A percentile compares a stretch with the other conserved stretches of the same genome.
phyloP scores from a whole-genome alignment of 1,284 basidiomycete species.

The Cutaneotrichosporon cavernicola region DNA sequence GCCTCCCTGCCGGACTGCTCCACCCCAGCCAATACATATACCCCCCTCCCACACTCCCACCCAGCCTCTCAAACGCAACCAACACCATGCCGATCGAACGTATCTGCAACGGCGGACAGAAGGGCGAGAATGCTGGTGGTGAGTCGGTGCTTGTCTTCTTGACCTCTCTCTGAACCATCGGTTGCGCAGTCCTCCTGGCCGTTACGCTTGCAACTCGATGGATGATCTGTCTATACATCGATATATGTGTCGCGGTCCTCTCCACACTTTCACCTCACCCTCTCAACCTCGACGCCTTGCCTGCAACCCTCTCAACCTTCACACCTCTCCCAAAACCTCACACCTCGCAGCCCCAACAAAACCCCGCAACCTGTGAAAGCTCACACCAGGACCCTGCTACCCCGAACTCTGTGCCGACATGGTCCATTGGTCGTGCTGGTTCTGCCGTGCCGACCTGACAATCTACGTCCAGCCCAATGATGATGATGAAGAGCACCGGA shows the following conservation, averaged over 20 bases:
- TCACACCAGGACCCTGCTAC: slow-evolving; percentile 3
- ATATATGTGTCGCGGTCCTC: no score
- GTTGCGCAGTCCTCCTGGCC: no score
- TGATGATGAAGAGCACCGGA: background rate
- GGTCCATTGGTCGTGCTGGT: background rate
- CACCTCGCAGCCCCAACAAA: no score
- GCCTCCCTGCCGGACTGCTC: no score
- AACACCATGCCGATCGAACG: background rate
- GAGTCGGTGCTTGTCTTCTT: no score
- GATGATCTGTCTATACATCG: no score
- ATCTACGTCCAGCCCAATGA: background rate
- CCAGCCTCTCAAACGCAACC: background rate
- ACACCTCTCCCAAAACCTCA: background rate
- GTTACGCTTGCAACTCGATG: no score
- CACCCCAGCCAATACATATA: no score
- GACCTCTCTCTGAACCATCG: no score
- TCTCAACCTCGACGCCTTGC: background rate
- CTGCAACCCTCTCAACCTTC: background rate
- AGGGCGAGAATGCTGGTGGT: background rate
- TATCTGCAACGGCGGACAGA: background rate
- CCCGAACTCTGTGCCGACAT: background rate
- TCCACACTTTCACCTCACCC: background rate
- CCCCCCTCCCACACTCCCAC: no score
- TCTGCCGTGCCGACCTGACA: background rate
- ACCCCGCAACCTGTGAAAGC: background rate